phyloP scores from a whole-genome alignment of 495 filamentous ascomycete species.

The Viridothelium virens region DNA sequence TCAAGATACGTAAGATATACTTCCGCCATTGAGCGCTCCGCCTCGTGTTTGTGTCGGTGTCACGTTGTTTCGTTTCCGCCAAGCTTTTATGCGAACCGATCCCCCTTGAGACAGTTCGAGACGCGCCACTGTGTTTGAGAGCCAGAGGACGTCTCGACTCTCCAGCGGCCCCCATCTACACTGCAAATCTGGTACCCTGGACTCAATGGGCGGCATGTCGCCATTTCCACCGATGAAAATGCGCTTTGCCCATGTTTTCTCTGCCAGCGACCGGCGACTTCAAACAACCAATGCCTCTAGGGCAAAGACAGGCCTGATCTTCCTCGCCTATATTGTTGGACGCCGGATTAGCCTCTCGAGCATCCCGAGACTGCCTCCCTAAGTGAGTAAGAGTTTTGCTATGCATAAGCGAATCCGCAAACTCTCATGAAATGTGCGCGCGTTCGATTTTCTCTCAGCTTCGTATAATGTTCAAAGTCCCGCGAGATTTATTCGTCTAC shows the following conservation, averaged over 20 bases:
- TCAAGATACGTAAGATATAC: no score
- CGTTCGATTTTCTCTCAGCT: background rate
- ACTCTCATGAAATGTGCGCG: background rate
- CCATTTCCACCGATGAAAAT: background rate
- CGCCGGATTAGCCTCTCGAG: background rate
- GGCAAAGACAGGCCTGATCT: background rate
- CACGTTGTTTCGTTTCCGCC: constrained; percentile 6
- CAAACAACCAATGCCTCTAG: background rate
- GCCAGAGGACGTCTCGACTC: constrained; percentile 3
- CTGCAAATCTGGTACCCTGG: no score
- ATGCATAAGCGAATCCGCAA: background rate
- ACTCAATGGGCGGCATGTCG: background rate
- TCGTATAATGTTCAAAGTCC: background rate
- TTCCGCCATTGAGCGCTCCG: background rate
- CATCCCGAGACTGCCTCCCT: background rate
- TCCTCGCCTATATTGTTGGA: background rate
- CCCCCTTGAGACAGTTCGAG: constrained; percentile 12
- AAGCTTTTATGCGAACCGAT: constrained; percentile 10
- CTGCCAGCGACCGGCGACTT: background rate
- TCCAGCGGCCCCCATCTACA: background rate
- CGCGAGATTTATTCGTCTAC: background rate
- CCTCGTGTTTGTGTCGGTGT: background rate
- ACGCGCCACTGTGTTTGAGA: constrained; percentile 5
- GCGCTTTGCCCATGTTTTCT: background rate
- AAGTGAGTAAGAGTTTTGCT: background rate